Evolutionary conservation across 2,329 filamentous ascomycete species (phyloP).

Genomic region (Mycocentrospora acerina): DNA sequence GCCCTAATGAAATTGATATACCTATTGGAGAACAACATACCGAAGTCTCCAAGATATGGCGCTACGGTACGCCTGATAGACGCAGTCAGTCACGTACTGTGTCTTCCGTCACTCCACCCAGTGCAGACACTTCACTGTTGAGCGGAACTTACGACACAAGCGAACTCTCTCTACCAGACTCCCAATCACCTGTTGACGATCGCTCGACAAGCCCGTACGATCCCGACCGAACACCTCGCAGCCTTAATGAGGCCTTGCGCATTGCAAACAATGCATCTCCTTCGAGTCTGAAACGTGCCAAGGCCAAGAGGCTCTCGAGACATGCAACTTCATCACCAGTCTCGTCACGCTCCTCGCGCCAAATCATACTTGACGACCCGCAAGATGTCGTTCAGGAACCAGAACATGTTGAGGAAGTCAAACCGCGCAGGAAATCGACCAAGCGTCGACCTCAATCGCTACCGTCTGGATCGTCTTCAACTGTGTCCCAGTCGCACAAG

Average conservation of each 20-base stretch:
- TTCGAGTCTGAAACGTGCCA: constrained; percentile 38
- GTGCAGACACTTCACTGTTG: constrained; percentile 39
- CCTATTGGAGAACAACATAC: constrained; percentile 62
- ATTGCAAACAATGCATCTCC: constrained; percentile 35
- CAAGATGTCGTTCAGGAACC: constrained; percentile 15
- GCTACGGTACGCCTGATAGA: constrained; percentile 38
- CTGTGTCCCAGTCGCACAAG: constrained; percentile 35
- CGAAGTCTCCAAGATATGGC: constrained; percentile 50
- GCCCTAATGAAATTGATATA: constrained; percentile 58
- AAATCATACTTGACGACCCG: constrained; percentile 40
- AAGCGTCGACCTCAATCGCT: constrained; percentile 31
- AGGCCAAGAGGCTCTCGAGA: constrained; percentile 42
- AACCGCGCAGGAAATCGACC: constrained; percentile 33
- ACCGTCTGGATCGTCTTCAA: constrained; percentile 15
- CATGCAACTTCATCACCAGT: constrained; percentile 30
- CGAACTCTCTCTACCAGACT: constrained; percentile 16
- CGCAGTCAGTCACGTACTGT: constrained; percentile 28
- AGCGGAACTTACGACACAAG: constrained; percentile 15
- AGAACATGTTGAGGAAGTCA: constrained; percentile 13
- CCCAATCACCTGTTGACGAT: constrained; percentile 16
- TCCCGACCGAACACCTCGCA: constrained; percentile 36
- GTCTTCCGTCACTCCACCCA: constrained; percentile 40
- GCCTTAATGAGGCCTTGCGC: constrained; percentile 39
- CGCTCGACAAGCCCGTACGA: constrained; percentile 16
- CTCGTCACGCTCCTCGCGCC: constrained; percentile 33